phyloP scores from a whole-genome alignment of 148 eudicot genomes.

The Rhododendron ferrugineum region DNA sequence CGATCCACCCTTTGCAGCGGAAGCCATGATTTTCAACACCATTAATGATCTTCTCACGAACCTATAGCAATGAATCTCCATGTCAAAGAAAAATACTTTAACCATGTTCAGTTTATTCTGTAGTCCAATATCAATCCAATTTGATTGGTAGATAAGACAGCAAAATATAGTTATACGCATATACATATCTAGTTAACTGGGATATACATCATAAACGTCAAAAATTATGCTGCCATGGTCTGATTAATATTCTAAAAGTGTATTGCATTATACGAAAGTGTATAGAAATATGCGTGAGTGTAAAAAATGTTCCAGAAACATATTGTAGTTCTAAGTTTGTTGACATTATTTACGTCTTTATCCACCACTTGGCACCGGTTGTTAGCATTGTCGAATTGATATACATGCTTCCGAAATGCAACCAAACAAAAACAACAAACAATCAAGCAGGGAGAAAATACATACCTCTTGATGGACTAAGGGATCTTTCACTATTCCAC shows the following conservation, averaged over 20 bases:
- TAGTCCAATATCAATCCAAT: not conserved
- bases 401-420: not conserved
- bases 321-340: not conserved
- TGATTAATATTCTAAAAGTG: not conserved
- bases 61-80: conserved; percentile 36
- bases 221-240: not conserved
- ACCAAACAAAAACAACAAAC: not conserved
- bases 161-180: not conserved
- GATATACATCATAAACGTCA: not conserved
- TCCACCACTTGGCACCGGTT: not conserved
- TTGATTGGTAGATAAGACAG: not conserved
- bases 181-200: not conserved
- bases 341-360: not conserved
- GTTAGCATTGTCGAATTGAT: not conserved
- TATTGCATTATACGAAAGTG: not conserved
- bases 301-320: not conserved
- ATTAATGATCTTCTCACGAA: conserved; percentile 60
- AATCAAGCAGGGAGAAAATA: not conserved
- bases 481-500: conserved; percentile 95
- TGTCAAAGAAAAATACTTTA: conserved; percentile 6
- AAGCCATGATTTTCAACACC: conserved; percentile 77
- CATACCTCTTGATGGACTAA: conserved; percentile 81
- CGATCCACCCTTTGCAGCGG: conserved; percentile 73
- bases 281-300: not conserved
- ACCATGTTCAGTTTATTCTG: not conserved